These are phyloP conservation scores for Solanum raphanifolium DNA, from an alignment of 257 asterid species.

Conservation along the genomic window DNA sequence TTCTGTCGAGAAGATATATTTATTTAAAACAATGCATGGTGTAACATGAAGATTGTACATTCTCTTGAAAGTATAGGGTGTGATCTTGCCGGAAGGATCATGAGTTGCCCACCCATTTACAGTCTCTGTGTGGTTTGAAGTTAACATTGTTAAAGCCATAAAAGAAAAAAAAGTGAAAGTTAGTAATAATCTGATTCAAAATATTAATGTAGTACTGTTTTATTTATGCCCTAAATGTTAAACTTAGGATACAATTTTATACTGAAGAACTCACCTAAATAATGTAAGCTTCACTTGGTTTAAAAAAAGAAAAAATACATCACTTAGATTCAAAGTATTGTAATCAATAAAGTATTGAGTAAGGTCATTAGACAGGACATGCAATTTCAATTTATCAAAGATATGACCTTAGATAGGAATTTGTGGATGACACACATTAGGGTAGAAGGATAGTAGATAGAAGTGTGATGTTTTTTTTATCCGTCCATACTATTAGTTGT, in stretches of 20 bases:
- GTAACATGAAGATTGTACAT: not conserved
- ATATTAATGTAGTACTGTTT: not conserved
- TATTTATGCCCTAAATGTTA: not conserved
- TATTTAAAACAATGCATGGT: too few relatives aligned
- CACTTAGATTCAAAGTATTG: not conserved
- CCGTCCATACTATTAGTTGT: too few relatives aligned
- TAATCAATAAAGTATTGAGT: too few relatives aligned
- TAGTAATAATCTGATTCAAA: not conserved
- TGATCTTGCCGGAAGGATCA: not conserved
- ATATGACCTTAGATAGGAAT: not conserved
- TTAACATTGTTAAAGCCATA: too few relatives aligned
- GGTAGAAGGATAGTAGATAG: too few relatives aligned
- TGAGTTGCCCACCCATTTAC: not conserved
- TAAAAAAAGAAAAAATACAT: not conserved
- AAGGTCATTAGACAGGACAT: not conserved
- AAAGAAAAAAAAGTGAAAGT: too few relatives aligned
- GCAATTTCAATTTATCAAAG: not conserved
- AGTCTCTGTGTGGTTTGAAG: too few relatives aligned
- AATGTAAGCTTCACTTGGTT: not conserved
- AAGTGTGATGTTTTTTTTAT: not conserved
- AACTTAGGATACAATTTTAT: not conserved
- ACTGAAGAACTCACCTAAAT: not conserved
- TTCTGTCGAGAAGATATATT: too few relatives aligned
- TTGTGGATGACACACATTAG: not conserved
- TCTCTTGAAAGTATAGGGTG: conserved; percentile 3